Conservation (phyloP, 805 yeast genomes). For the Saccharomycopsis fibuligera region DNA sequence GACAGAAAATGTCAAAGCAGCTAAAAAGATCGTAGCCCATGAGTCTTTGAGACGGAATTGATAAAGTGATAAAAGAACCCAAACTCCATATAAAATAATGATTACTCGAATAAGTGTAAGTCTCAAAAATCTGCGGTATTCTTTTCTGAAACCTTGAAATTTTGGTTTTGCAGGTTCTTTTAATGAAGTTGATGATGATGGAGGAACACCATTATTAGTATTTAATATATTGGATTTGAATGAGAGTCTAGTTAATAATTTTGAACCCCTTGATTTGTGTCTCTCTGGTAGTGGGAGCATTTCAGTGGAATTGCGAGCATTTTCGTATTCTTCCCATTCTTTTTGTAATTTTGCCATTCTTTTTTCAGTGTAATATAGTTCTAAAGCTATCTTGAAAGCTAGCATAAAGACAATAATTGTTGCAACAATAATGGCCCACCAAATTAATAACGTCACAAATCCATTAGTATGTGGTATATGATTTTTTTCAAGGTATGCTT, state of each 20-base stretch:
- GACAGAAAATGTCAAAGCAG: slow-evolving; percentile 26
- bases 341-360: slow-evolving; percentile 9
- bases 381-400: slow-evolving; percentile 25
- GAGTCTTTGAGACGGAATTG: slow-evolving; percentile 29
- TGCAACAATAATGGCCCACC: slow-evolving; percentile 28
- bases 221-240: not conserved
- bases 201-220: not conserved
- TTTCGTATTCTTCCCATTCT: slow-evolving; percentile 14
- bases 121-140: slow-evolving; percentile 23
- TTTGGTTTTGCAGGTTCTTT: slow-evolving; percentile 15
- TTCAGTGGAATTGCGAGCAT: not conserved
- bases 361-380: slow-evolving; percentile 21
- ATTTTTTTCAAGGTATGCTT: slow-evolving; percentile 27
- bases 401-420: slow-evolving; percentile 23
- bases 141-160: slow-evolving; percentile 23
- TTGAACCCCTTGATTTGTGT: not conserved
- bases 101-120: slow-evolving; percentile 26
- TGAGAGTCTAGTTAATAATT: slow-evolving; percentile 14
- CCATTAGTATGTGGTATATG: slow-evolving; percentile 28
- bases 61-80: slow-evolving; percentile 28
- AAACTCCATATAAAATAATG: slow-evolving; percentile 29
- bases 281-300: not conserved
- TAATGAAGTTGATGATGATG: not conserved
- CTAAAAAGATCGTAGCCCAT: slow-evolving; percentile 28
- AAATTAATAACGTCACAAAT: slow-evolving; percentile 28